phyloP scores from a whole-genome alignment of 768 basidiomycete species.

The Amanita polypyramis region DNA sequence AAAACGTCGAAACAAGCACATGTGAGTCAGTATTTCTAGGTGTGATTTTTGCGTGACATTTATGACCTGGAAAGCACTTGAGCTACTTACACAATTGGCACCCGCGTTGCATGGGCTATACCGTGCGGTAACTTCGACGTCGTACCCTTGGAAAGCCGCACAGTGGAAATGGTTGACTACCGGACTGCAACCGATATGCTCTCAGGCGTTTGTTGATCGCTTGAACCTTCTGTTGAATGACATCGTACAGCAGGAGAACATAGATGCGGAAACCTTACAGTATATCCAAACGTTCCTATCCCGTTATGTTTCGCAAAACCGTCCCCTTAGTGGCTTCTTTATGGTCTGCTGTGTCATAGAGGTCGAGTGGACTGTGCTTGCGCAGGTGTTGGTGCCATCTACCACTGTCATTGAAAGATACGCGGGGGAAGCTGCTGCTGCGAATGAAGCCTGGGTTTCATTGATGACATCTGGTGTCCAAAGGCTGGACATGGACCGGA shows the following conservation, averaged over 20 bases:
- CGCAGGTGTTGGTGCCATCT: constrained; percentile 47
- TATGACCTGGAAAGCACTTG: constrained; percentile 37
- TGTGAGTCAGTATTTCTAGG: constrained; percentile 39
- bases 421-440: constrained; percentile 66
- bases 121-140: constrained; percentile 72
- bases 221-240: constrained; percentile 63
- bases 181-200: constrained; percentile 51
- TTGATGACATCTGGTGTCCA: constrained; percentile 46
- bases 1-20: constrained; percentile 39
- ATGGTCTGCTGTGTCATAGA: constrained; percentile 85
- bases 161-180: constrained; percentile 54
- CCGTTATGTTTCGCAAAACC: constrained; percentile 63
- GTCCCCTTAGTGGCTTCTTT: constrained; percentile 82
- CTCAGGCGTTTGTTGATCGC: constrained; percentile 54
- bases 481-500: constrained; percentile 27
- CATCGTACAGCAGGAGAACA: constrained; percentile 44
- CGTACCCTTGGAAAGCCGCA: constrained; percentile 58
- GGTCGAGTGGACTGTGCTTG: constrained; percentile 76
- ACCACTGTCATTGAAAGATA: constrained; percentile 16
- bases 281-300: constrained; percentile 63
- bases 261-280: constrained; percentile 35
- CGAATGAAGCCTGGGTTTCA: constrained; percentile 71
- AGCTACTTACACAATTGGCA: constrained; percentile 62
- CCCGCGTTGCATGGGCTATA: constrained; percentile 83
- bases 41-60: neutral